These are phyloP conservation scores for Pseudognaphalium luteoalbum DNA, from an alignment of 129 eudicot species.

Conservation along the genomic window DNA sequence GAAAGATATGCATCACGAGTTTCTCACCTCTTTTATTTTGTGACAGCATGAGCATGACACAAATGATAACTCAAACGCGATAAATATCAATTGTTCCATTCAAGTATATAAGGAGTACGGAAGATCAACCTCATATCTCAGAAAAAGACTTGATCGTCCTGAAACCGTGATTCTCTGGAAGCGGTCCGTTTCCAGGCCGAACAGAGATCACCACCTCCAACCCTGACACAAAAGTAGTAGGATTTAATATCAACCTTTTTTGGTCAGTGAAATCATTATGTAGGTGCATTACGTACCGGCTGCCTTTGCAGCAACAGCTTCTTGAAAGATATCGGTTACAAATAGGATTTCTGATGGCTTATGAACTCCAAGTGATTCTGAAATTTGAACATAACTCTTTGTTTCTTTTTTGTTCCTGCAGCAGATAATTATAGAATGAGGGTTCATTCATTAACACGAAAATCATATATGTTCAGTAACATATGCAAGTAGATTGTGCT, in stretches of 20 bases:
- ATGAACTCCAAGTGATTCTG: slow-evolving; percentile 78
- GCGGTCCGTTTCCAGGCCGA: slow-evolving; percentile 82
- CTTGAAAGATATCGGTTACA: slow-evolving; percentile 82
- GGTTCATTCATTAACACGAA: slow-evolving; percentile 11
- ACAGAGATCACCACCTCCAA: slow-evolving; percentile 71
- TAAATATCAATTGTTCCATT: slow-evolving; percentile 1
- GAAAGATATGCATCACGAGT: neutral
- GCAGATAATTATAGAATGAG: neutral
- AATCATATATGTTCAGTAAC: neutral
- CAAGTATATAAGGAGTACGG: neutral
- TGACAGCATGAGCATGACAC: neutral
- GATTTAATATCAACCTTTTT: neutral
- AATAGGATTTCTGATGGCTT: slow-evolving; percentile 77
- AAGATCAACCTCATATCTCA: slow-evolving; percentile 45
- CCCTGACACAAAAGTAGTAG: slow-evolving; percentile 46
- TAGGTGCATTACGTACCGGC: slow-evolving; percentile 60
- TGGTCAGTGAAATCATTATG: neutral
- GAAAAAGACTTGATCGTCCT: slow-evolving; percentile 72
- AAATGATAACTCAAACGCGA: slow-evolving; percentile 8
- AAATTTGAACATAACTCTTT: slow-evolving; percentile 69
- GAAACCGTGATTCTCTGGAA: slow-evolving; percentile 77
- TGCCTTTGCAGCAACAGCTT: slow-evolving; percentile 91
- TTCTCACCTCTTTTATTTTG: slow-evolving; percentile 18
- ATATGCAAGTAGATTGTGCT: slow-evolving; percentile 7
- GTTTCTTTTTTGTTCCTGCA: slow-evolving; percentile 83